Evolutionary conservation across 2,329 filamentous ascomycete genomes (phyloP).

Genomic region (Tolypocladium pustulatum): DNA sequence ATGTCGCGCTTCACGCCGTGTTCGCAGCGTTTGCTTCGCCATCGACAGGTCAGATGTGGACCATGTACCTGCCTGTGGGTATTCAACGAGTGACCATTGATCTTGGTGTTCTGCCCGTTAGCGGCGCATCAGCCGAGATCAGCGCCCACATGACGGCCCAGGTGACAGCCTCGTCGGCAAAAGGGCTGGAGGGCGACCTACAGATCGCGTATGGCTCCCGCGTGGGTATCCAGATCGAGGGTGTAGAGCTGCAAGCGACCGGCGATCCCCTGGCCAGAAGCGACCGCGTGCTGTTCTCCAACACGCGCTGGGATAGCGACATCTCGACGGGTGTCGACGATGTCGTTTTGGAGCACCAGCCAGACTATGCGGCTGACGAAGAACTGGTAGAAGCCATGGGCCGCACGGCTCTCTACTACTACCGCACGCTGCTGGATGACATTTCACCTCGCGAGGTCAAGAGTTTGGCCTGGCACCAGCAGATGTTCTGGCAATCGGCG

Average conservation of each 20-base stretch:
- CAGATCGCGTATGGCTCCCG: background rate
- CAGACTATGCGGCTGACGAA: background rate
- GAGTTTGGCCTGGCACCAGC: background rate
- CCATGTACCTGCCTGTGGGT: background rate
- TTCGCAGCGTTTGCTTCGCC: background rate
- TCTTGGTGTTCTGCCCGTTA: background rate
- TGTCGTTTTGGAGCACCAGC: background rate
- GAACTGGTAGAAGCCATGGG: background rate
- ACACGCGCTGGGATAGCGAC: background rate
- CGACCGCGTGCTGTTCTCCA: background rate
- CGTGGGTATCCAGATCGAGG: background rate
- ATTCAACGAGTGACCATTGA: background rate
- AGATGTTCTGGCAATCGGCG: background rate
- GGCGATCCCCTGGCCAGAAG: background rate
- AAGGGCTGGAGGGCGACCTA: background rate
- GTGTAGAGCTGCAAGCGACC: background rate
- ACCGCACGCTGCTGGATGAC: background rate
- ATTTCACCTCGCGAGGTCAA: background rate
- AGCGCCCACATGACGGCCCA: background rate
- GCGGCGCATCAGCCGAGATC: background rate
- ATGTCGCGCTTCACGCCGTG: background rate
- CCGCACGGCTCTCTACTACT: background rate
- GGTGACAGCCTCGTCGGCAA: background rate
- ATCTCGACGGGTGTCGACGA: background rate
- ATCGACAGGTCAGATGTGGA: background rate